These are phyloP conservation scores for Acanthamoeba healyi DNA, from an alignment of 208 protist genomes.

Conservation along the genomic window DNA sequence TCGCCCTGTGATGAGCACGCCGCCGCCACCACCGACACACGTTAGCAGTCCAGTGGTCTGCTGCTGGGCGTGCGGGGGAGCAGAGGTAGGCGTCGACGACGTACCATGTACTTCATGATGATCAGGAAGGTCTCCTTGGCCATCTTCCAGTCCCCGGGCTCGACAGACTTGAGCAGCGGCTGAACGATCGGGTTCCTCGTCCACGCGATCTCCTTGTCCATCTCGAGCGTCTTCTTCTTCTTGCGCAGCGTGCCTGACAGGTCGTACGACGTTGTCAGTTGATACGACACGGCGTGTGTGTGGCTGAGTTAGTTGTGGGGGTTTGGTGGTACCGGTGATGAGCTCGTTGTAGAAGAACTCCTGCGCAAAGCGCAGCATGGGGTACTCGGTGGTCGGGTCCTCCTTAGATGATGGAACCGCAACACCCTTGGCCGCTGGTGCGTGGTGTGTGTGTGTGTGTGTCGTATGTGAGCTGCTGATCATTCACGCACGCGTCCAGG, in stretches of 20 bases:
- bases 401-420: neutral
- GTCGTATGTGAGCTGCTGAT: no score
- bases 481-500: neutral
- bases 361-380: conserved; percentile 21
- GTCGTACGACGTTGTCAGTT: neutral
- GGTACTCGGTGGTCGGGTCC: conserved; percentile 23
- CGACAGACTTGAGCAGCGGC: conserved; percentile 29
- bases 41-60: no score
- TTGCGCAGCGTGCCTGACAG: neutral
- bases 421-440: neutral
- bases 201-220: conserved; percentile 51
- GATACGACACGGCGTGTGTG: neutral
- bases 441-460: no score
- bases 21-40: neutral
- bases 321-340: neutral
- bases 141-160: neutral
- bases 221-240: conserved; percentile 60
- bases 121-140: conserved; percentile 70
- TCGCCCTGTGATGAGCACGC: conserved; percentile 6
- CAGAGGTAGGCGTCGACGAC: neutral
- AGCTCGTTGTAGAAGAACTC: conserved; percentile 50
- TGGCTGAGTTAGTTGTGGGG: neutral
- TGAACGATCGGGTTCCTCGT: conserved; percentile 29
- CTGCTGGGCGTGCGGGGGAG: neutral
- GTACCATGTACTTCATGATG: conserved; percentile 81